phyloP scores from a whole-genome alignment of 805 yeast genomes.

The Metschnikowia proteae region DNA sequence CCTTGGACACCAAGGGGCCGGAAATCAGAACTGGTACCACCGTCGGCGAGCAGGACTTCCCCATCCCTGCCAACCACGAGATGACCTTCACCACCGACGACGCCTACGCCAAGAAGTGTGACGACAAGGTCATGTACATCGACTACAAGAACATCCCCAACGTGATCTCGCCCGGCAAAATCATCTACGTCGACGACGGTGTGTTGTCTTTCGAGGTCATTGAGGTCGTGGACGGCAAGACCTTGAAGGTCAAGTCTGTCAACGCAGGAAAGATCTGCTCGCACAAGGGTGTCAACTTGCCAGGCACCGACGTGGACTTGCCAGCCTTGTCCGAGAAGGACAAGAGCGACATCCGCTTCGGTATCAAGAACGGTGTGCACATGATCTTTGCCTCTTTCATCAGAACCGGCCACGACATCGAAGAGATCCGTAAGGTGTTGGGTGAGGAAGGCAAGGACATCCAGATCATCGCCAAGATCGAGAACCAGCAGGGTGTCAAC shows the following conservation, averaged over 20 bases:
- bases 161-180: constrained; percentile 82
- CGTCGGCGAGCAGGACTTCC: constrained; percentile 69
- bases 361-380: constrained; percentile 96
- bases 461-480: constrained; percentile 96
- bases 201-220: constrained; percentile 90
- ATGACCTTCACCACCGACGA: constrained; percentile 93
- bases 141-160: constrained; percentile 96
- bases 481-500: constrained; percentile 99
- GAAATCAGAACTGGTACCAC: constrained; percentile 99
- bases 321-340: constrained; percentile 98
- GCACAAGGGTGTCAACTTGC: constrained; percentile 98
- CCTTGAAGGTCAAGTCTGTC: constrained; percentile 82
- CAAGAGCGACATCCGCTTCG: constrained; percentile 84
- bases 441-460: constrained; percentile 97
- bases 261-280: constrained; percentile 95
- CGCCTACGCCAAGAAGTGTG: constrained; percentile 63
- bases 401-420: constrained; percentile 88
- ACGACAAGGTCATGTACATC: constrained; percentile 78
- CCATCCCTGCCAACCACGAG: constrained; percentile 81
- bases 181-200: constrained; percentile 97
- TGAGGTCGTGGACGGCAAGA: constrained; percentile 73
- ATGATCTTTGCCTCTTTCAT: constrained; percentile 98
- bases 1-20: constrained; percentile 98
- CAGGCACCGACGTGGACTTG: constrained; percentile 97
- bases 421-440: constrained; percentile 85